Evolutionary conservation across 805 yeast genomes (phyloP), one percentile per base, ranked within the genome.

Genomic region (Metschnikowia aberdeeniae): DNA sequence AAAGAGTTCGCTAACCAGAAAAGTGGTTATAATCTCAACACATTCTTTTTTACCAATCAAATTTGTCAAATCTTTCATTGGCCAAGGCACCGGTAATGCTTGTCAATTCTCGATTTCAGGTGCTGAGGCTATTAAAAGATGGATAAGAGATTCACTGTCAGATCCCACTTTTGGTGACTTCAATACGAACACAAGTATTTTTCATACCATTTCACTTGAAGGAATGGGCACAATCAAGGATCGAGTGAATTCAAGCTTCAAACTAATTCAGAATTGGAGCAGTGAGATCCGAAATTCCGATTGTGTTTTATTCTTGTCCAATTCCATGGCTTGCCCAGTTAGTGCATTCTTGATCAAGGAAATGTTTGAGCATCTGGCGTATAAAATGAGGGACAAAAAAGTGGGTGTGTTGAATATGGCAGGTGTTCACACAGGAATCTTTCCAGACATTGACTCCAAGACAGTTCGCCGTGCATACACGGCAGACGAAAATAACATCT

Each of bases 11-110:
- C 7, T 42, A 5, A 26, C 41, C 12, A 45, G 44, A 19, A 59
- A 56, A 22, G 60, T 63, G 8, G 65, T 69, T 5, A 55, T 70
- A 6, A 57, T 71, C 22, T 66, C 69, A 2, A 59, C 68, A 11
- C 76, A 71, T 55, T 63, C 70, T 19, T 71, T 68, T 43, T 51
- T 70, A 26, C 76, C 76, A 6, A 62, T 61, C 13, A 70, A 70
- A 46, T 55, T 70, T 45, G 73, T 68, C 6, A 57, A 60, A 33
- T 60, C 67, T 3, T 45, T 64, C 24, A 61, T 71, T 11, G 72
- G 71, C 1, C 70, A 64, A 40, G 51, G 62, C 28, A 69, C 72
- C 1, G 74, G 75, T 1, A 67, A 51, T 45, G 62, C 75, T 4
- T 48, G 54, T 32, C 27, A 39, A 13, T 39, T 39, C 17, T 20